Evolutionary conservation across 2,329 filamentous ascomycete genomes (phyloP).

Genomic region (Apiospora malaysiana): DNA sequence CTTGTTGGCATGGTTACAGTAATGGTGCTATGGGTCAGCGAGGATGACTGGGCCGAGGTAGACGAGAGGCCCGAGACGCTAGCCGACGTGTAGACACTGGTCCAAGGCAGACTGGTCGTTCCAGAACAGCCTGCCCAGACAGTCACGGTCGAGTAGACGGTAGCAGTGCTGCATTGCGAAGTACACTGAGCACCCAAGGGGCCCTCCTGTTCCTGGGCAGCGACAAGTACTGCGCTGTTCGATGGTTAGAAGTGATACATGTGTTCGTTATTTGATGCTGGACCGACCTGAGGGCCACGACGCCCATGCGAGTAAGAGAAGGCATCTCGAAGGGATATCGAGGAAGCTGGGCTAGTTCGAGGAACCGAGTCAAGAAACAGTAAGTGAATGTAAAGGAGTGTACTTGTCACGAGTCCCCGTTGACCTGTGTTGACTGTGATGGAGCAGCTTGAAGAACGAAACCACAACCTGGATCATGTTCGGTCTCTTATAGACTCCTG

Average conservation of each 20-base stretch:
- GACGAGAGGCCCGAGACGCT: not conserved
- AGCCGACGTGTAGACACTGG: not conserved
- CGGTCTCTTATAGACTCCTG: not conserved
- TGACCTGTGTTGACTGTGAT: conserved; percentile 18
- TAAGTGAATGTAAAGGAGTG: conserved; percentile 33
- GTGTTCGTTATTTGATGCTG: not conserved
- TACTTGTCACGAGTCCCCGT: conserved; percentile 29
- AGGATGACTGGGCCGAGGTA: conserved; percentile 14
- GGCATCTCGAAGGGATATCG: conserved; percentile 30
- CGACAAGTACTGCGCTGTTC: conserved; percentile 31
- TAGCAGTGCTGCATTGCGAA: conserved; percentile 29
- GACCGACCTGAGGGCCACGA: conserved; percentile 36
- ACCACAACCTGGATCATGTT: not conserved
- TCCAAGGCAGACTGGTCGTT: conserved; percentile 4
- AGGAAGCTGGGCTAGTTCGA: not conserved
- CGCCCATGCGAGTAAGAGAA: conserved; percentile 31
- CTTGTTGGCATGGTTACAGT: not conserved
- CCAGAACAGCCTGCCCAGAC: conserved; percentile 34
- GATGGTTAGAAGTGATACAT: conserved; percentile 29
- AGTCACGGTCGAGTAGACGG: conserved; percentile 28
- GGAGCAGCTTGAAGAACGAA: not conserved
- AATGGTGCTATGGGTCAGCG: not conserved
- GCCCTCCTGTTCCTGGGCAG: conserved; percentile 27
- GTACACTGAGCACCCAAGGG: conserved; percentile 26
- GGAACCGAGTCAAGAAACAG: not conserved